Conservation (phyloP, 78 protist species). For the Dictyostelium purpureum region DNA sequence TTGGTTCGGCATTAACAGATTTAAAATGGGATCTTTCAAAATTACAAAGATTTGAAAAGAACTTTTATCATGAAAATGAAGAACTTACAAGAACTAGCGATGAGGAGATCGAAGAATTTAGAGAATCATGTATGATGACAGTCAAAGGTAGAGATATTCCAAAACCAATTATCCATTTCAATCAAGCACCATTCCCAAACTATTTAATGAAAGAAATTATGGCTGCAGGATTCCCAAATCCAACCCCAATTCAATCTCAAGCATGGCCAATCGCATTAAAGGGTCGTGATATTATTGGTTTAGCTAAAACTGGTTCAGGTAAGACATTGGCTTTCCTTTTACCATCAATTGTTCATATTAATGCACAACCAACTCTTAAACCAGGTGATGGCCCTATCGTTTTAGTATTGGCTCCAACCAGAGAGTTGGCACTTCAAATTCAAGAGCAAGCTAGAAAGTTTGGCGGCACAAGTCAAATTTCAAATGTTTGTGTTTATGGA, state of each 20-base stretch:
- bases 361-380: constrained; percentile 67
- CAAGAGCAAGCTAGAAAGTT: constrained; percentile 85
- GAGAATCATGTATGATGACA: constrained; percentile 39
- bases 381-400: constrained; percentile 86
- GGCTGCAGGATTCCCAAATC: constrained; percentile 85
- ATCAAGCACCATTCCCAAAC: constrained; percentile 66
- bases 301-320: constrained; percentile 98
- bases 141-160: constrained; percentile 40
- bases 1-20: constrained; percentile 13
- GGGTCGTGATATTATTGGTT: constrained; percentile 93
- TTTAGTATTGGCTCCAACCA: constrained; percentile 85
- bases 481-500: constrained; percentile 94
- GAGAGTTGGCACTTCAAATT: constrained; percentile 92
- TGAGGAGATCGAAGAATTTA: constrained; percentile 30
- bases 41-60: constrained; percentile 74
- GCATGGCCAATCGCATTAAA: constrained; percentile 96
- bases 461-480: constrained; percentile 65
- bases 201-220: constrained; percentile 66
- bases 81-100: constrained; percentile 12
- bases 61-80: constrained; percentile 66
- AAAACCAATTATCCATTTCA: constrained; percentile 54
- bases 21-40: constrained; percentile 15
- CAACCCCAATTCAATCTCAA: constrained; percentile 97
- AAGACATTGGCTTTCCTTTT: constrained; percentile 97
- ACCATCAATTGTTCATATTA: constrained; percentile 92